These are phyloP conservation scores for Knufia petricola DNA, from an alignment of 2,329 filamentous ascomycete genomes.

Conservation along the genomic window DNA sequence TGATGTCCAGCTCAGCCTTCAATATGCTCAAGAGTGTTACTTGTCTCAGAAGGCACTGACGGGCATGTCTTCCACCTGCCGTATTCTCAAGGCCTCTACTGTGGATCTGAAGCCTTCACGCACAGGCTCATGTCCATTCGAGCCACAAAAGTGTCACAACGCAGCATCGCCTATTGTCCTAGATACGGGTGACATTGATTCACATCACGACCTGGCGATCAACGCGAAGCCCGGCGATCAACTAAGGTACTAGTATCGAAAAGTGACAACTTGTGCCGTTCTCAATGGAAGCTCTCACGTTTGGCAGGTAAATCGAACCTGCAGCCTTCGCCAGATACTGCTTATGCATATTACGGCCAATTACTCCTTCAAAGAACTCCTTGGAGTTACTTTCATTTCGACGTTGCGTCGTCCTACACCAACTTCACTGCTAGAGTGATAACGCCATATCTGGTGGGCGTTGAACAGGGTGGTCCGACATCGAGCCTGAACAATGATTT, in stretches of 20 bases:
- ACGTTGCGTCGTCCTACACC: constrained; percentile 15
- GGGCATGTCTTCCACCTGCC: constrained; percentile 11
- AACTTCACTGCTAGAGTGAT: constrained; percentile 14
- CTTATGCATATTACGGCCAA: constrained; percentile 14
- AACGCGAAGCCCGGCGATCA: constrained; percentile 15
- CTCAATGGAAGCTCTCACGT: constrained; percentile 13
- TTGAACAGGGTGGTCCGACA: constrained; percentile 5
- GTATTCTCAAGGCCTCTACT: constrained; percentile 11
- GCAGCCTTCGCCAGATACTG: not conserved
- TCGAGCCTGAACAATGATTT: constrained; percentile 12
- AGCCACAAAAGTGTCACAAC: constrained; percentile 11
- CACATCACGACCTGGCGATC: constrained; percentile 17
- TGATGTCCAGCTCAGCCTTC: constrained; percentile 15
- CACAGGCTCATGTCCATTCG: constrained; percentile 13
- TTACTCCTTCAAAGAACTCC: constrained; percentile 13
- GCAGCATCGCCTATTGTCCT: constrained; percentile 8
- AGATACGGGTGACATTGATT: constrained; percentile 18
- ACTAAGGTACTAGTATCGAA: constrained; percentile 15
- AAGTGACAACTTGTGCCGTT: constrained; percentile 16
- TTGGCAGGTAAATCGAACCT: not conserved
- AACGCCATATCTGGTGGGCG: constrained; percentile 13
- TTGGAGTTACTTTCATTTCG: constrained; percentile 15
- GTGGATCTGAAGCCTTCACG: not conserved
- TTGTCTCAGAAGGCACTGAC: constrained; percentile 2
- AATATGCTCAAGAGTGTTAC: constrained; percentile 19